Base-by-base conservation (phyloP, 1,139 yeast species). In the Yamadazyma spencermartinsiae region DNA sequence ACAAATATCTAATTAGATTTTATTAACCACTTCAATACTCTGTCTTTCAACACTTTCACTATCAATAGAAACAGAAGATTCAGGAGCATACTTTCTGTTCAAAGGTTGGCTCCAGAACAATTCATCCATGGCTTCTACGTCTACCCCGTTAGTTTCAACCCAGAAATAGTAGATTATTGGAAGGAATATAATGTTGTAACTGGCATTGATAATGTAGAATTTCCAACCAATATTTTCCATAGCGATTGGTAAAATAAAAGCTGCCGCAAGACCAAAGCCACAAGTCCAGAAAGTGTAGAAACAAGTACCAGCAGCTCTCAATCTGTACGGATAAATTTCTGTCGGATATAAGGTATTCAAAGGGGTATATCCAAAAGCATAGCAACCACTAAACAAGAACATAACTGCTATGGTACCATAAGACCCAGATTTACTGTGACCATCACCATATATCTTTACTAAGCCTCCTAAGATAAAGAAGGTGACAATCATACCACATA, bases 301-400 rank as follows among this genome's bases (percentile, higher is more conserved):
- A 2, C 37, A 15, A 2, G 40, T 34, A 2, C 51, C 51, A 20
- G 43, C 33, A 33, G 43, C 35, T 42, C 54, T 44, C 39, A 48
- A 30, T 7, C 29, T 19, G 32, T 27, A 48, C 1, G 50, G 49
- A 36, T 26, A 45, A 10, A 50, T 30, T 31, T 50, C 54, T 7
- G 51, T 17, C 4, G 51, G 44, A 34, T 47, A 46, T 5, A 44
- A 19, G 2, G 41, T 39, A 8, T 41, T 38, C 24, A 50, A 38
- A 4, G 54, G 54, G 10, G 54, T 48, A 29, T 32, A 49, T 5
- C 51, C 39, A 23, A 41, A 47, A 1, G 50, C 31, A 25, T 50
- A 50, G 26, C 39, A 40, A 4, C 54, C 54, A 36, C 48, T 43
- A 37, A 50, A 50, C 1, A 50, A 11, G 36, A 47, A 50, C 47